Percentiles rank a stretch among this genome's conserved stretches.
phyloP scores from a whole-genome alignment of 441 rosid species.

The Macaranga tanarius region DNA sequence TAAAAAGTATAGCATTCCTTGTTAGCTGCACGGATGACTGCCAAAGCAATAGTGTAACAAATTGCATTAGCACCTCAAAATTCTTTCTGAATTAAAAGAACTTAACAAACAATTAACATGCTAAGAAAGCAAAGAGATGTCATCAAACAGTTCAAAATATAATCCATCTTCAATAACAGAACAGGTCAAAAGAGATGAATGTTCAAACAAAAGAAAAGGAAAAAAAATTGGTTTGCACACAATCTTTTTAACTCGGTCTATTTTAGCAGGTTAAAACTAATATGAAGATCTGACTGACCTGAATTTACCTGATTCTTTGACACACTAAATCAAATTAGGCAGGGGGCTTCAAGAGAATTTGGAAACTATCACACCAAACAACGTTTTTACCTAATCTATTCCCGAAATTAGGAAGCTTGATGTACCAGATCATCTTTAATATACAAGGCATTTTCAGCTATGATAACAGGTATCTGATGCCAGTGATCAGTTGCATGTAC shows the following conservation, averaged over 20 bases:
- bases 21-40: background rate
- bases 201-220: background rate
- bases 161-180: background rate
- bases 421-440: background rate
- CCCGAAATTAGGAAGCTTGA: background rate
- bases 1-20: background rate
- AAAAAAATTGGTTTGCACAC: background rate
- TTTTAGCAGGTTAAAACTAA: background rate
- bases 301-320: background rate
- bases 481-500: background rate
- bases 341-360: background rate
- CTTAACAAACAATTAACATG: no score
- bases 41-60: background rate
- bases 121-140: background rate
- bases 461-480: background rate
- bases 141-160: background rate
- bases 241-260: background rate
- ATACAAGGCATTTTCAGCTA: background rate
- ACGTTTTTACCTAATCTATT: background rate
- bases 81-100: background rate
- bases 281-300: slow-evolving; percentile 5
- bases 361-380: background rate
- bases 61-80: background rate
- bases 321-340: background rate
- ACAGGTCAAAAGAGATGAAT: background rate